Evolutionary conservation across 352 stramenopile species (phyloP), one percentile per base, ranked within the genome.

Genomic region (Blastocystis sp.): DNA sequence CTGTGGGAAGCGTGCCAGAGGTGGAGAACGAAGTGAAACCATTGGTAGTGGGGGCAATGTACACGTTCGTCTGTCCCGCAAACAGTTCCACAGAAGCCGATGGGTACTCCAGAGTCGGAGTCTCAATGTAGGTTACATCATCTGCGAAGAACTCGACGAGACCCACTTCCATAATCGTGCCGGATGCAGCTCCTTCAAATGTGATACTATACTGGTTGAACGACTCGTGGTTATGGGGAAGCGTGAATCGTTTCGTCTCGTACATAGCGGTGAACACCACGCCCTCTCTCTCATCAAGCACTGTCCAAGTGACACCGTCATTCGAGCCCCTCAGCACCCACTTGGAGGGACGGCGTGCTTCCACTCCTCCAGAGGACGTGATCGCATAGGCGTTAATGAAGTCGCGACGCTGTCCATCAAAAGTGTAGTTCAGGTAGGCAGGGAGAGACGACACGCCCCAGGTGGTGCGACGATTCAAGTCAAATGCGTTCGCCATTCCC

Each of bases 371-470:
- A 18, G 59, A 76, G 45, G 76, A 78, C 4, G 54, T 68, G 1
- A 88, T 37, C 13, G 76, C 34, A 37, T 88, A 88, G 20, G 76
- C 59, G 39, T 88, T 88, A 47, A 88, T 88, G 64, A 76, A 88
- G 11, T 88, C 54, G 26, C 64, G 34, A 53, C 76, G 55, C 16
- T 79, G 37, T 9, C 54, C n/a, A 20, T 79, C 9, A 59, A 78
- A 88, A 8, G 37, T 37, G 4, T 55, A 4, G 11, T 26, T 39
- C 47, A 59, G n/a, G 37, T 88, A 88, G 20, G 47, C 76, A 41
- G 76, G 76, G 11, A 88, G 50, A 11, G 41, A 56, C 26, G 24
- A 47, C 1, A 47, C n/a, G 0, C 43, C 43, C 76, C 76, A 88
- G 43, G 73, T 88, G 20, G 76, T 88, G 20, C 64, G 76, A 55